Conservation (phyloP, 2,329 filamentous ascomycete species). For the Xylaria sp. region DNA sequence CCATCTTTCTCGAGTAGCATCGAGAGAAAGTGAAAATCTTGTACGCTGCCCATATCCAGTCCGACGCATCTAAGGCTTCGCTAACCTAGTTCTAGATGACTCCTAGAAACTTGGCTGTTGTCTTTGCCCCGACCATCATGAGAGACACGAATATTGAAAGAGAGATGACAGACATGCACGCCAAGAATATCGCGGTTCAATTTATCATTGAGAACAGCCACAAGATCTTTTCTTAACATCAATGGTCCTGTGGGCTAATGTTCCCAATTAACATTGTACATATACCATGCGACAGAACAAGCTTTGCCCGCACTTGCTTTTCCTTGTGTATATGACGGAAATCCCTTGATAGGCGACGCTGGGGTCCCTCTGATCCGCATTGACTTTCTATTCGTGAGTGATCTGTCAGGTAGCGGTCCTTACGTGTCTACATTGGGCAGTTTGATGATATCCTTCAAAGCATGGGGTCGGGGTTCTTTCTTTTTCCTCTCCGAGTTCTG, state of each 20-base stretch:
- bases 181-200: constrained; percentile 91
- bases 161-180: constrained; percentile 95
- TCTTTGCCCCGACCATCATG: constrained; percentile 98
- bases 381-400: constrained; percentile 41
- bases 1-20: constrained; percentile 88
- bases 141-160: constrained; percentile 87
- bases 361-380: constrained; percentile 39
- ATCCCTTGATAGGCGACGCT: constrained; percentile 11
- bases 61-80: background rate
- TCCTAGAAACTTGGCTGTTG: constrained; percentile 92
- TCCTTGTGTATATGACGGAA: background rate
- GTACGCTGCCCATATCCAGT: constrained; percentile 60
- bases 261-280: constrained; percentile 43
- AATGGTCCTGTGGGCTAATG: constrained; percentile 17
- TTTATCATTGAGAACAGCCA: constrained; percentile 92
- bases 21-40: constrained; percentile 84
- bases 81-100: constrained; percentile 76
- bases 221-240: constrained; percentile 74
- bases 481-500: constrained; percentile 25
- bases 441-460: constrained; percentile 50
- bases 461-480: constrained; percentile 37
- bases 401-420: constrained; percentile 41
- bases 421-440: constrained; percentile 45
- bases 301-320: constrained; percentile 14
- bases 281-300: constrained; percentile 32